Percentiles rank a stretch among this genome's conserved stretches.
phyloP scores from a whole-genome alignment of 148 eudicot genomes.

The Drosera capensis region DNA sequence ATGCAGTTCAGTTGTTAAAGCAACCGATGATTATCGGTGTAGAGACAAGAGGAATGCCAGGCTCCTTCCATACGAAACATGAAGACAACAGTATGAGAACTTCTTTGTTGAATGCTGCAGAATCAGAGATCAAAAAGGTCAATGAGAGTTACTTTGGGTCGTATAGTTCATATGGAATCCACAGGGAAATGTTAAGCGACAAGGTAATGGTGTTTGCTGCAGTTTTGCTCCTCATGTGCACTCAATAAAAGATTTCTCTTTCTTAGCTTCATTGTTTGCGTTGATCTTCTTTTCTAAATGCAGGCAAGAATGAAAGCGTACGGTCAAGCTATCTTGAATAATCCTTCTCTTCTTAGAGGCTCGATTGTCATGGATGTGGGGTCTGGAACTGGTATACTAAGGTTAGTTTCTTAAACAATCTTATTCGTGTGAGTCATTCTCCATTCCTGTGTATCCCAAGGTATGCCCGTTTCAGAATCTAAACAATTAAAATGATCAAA shows the following conservation, averaged over 20 bases:
- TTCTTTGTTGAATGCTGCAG: conserved; percentile 28
- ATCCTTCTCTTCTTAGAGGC: conserved; percentile 60
- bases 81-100: conserved; percentile 8
- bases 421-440: not conserved
- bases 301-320: conserved; percentile 89
- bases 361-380: conserved; percentile 89
- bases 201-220: no score
- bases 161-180: conserved; percentile 91
- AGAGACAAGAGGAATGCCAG: conserved; percentile 4
- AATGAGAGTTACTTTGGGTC: conserved; percentile 76
- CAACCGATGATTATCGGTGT: conserved; percentile 15
- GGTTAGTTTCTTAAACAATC: conserved; percentile 24
- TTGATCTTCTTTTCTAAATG: conserved; percentile 9
- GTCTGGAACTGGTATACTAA: conserved; percentile 93
- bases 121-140: conserved; percentile 40
- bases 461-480: no score
- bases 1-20: conserved; percentile 7
- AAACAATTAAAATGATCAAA: no score
- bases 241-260: no score
- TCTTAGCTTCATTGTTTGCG: no score
- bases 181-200: conserved; percentile 94
- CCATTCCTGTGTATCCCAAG: not conserved
- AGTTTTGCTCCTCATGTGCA: no score
- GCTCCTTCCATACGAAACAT: conserved; percentile 9
- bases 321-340: conserved; percentile 56